phyloP scores from a whole-genome alignment of 768 basidiomycete genomes.

The Tricholoma sp. region DNA sequence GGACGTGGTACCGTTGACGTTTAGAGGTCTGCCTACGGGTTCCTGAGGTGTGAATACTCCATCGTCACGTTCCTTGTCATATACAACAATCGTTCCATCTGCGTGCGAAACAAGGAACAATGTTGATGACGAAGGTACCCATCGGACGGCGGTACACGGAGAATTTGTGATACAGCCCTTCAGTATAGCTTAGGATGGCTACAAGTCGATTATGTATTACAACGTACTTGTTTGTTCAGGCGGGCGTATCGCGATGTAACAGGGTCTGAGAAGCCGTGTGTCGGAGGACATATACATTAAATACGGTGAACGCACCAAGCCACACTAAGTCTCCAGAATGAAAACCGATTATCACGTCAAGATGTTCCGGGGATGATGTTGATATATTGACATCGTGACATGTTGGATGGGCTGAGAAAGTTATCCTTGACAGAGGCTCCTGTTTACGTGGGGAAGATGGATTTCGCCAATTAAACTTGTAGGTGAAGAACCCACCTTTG shows the following conservation, averaged over 20 bases:
- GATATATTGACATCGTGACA: slow-evolving; percentile 83
- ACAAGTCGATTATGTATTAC: neutral
- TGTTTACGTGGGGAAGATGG: slow-evolving; percentile 24
- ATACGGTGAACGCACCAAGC: slow-evolving; percentile 57
- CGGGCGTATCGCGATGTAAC: slow-evolving; percentile 77
- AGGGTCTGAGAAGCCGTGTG: slow-evolving; percentile 47
- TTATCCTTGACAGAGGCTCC: slow-evolving; percentile 84
- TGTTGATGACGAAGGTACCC: slow-evolving; percentile 78
- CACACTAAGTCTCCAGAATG: slow-evolving; percentile 93
- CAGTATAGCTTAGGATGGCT: slow-evolving; percentile 1
- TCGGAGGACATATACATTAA: slow-evolving; percentile 5
- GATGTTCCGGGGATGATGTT: slow-evolving; percentile 70
- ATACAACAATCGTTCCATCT: slow-evolving; percentile 84
- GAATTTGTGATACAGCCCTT: slow-evolving; percentile 77
- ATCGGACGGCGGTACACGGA: slow-evolving; percentile 83
- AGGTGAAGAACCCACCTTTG: slow-evolving; percentile 53
- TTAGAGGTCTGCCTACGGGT: slow-evolving; percentile 34
- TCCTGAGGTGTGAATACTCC: slow-evolving; percentile 64
- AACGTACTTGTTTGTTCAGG: slow-evolving; percentile 75
- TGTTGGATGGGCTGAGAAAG: slow-evolving; percentile 83
- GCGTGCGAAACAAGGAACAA: slow-evolving; percentile 85
- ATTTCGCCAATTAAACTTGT: slow-evolving; percentile 4
- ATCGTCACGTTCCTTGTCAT: slow-evolving; percentile 89
- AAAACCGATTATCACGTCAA: slow-evolving; percentile 92
- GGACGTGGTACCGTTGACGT: slow-evolving; percentile 18